Evolutionary conservation across 2,329 filamentous ascomycete species (phyloP), one percentile per base, ranked within the genome.

Genomic region (Fonsecaea monophora): DNA sequence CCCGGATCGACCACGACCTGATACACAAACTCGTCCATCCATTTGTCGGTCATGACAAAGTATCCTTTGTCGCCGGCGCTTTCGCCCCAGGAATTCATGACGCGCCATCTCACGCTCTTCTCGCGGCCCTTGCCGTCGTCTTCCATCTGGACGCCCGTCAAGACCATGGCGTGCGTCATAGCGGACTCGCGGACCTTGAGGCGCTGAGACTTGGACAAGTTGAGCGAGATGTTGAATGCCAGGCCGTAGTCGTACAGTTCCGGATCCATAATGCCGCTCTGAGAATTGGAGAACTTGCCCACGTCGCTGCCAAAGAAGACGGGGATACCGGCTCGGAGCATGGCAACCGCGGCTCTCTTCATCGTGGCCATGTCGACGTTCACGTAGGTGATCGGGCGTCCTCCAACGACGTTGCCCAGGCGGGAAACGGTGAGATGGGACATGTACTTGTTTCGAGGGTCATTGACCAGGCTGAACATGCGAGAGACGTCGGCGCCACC

Each of bases 131-230:
- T 85, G 1, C 25, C 60, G 10, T 68, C 71, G 66, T 86, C 79
- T 34, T 91, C 89, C 2, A 96, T 77, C 75, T 97, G 92, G 54
- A 96, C 93, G 0, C 87, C 93, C 2, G 92, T 96, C 68, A 97
- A 79, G 0, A 96, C 92, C 93, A 96, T 96, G 4, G 93, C 93
- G 74, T 96, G 93, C 0, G 92, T 96, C 92, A 97, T 96, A 59
- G 87, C 84, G 62, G 86, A 90, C 79, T 96, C 92, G 10, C 91
- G 88, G 0, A 89, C 89, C 73, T 86, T 82, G 54, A 97, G 81
- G 3, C 92, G 82, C 73, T 92, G 86, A 0, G 90, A 90, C 79
- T 96, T 96, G 74, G 82, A 87, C 85, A 96, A 85, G 18, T 86
- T 87, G 8, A 94, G 83, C 63, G 83, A 84, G 68, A 92, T 84